phyloP scores from a whole-genome alignment of 2,329 filamentous ascomycete species.

The Ambrosiella beaveri region DNA sequence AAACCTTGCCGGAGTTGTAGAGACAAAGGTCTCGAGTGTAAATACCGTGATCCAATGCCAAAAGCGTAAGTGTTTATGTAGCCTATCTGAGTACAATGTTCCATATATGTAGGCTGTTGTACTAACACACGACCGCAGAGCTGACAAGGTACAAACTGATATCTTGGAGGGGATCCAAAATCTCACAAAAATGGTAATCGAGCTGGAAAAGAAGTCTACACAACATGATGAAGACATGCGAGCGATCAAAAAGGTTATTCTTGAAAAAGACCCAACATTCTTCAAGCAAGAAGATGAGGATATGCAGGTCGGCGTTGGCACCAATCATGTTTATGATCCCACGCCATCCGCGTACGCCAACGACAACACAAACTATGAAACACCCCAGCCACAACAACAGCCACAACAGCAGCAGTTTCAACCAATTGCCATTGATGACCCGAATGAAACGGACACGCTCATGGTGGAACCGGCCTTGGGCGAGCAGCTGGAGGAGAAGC shows the following conservation, averaged over 20 bases:
- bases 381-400: no score
- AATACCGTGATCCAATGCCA: constrained; percentile 78
- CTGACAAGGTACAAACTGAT: constrained; percentile 43
- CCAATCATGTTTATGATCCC: no score
- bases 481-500: constrained; percentile 33
- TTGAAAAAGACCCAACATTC: constrained; percentile 2
- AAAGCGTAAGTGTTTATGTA: constrained; percentile 51
- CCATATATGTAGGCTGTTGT: not conserved
- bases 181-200: constrained; percentile 20
- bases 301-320: not conserved
- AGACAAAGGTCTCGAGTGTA: constrained; percentile 68
- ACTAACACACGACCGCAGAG: constrained; percentile 20
- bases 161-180: constrained; percentile 37
- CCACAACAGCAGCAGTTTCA: no score
- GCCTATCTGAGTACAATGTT: not conserved
- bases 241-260: constrained; percentile 14
- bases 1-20: constrained; percentile 73
- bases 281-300: constrained; percentile 10
- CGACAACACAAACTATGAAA: no score
- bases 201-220: not conserved
- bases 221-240: constrained; percentile 7
- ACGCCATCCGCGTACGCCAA: no score
- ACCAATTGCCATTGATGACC: not conserved
- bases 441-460: not conserved
- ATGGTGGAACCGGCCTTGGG: constrained; percentile 17